Base-by-base conservation (phyloP, 2,329 filamentous ascomycete genomes). In the Ampelomyces quisqualis region DNA sequence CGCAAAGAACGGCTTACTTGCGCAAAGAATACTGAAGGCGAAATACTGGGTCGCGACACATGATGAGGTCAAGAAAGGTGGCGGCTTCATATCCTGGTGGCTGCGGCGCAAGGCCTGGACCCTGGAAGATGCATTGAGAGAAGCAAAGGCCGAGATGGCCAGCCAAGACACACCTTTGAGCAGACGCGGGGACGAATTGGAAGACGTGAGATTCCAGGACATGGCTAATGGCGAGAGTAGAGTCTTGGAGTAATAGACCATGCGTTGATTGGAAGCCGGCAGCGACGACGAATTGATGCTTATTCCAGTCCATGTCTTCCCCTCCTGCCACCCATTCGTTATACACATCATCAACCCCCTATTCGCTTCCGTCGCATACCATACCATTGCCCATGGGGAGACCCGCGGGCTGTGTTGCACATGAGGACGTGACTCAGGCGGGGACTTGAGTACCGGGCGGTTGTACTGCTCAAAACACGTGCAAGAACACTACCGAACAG, bases 11-110 rank as follows among this genome's bases (percentile, higher is more conserved):
- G 82, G 79, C 0, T 63, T 84, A 11, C 70, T 76, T 42, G 77
- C 78, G 3, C 80, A 80, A 43, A 64, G 72, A 11, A 63, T 75
- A 4, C 63, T 79, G 20, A 68, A 72, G 2, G 77, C 80, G 0
- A 76, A 70, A 49, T 85, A 85, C 53, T 86, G 82, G 82, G 65
- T 85, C 13, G 76, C 75, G 0, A 85, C 82, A 18, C 82, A 86
- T 51, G 81, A 84, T 49, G 82, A 85, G 60, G 68, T 78, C 4
- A 85, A 85, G 63, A 74, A 64, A 38, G 81, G 79, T 0, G 73
- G 73, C 0, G 81, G 81, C 0, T 51, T 84, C 4, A 74, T 85
- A 7, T 74, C 64, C 2, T 75, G 69, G 68, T 77, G 66, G 64
- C 68, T 77, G 41, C 62, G 58, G 22, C 53, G 73, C 22, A 73